Percentiles rank a stretch among this genome's conserved stretches.
These are phyloP conservation scores for Akebia trifoliata DNA, from an alignment of 164 flowering plant species.

Conservation along the genomic window DNA sequence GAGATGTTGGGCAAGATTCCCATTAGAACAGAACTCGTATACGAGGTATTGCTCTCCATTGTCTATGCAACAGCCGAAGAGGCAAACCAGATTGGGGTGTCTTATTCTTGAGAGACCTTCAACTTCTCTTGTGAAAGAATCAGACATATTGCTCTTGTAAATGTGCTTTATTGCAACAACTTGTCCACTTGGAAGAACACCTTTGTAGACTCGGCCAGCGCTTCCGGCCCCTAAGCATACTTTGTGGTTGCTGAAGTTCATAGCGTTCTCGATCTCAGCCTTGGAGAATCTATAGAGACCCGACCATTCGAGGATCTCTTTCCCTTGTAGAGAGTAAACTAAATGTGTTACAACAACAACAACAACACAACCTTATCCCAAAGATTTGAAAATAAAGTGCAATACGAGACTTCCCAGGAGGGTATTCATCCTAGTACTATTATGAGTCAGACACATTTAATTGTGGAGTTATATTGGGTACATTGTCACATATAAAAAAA, in stretches of 20 bases:
- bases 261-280: conserved; percentile 61
- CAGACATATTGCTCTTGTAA: conserved; percentile 35
- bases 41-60: conserved; percentile 57
- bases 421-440: no score
- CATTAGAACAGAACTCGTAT: conserved; percentile 61
- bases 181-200: conserved; percentile 69
- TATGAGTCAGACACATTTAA: no score
- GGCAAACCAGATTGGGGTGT: conserved; percentile 61
- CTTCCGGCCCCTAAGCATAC: conserved; percentile 56
- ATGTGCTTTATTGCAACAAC: conserved; percentile 67
- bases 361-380: no score
- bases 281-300: conserved; percentile 65
- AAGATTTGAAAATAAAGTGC: no score
- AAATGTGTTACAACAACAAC: not conserved
- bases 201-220: conserved; percentile 67
- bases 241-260: conserved; percentile 27
- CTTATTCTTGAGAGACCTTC: conserved; percentile 57
- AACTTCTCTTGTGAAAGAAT: conserved; percentile 60
- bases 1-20: conserved; percentile 61
- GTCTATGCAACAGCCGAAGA: conserved; percentile 62
- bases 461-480: no score
- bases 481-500: no score
- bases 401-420: no score
- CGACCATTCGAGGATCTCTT: conserved; percentile 35
- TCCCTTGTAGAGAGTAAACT: conserved; percentile 1